Evolutionary conservation across 495 filamentous ascomycete species (phyloP).

Genomic region (Penicillium simplicissimum): DNA sequence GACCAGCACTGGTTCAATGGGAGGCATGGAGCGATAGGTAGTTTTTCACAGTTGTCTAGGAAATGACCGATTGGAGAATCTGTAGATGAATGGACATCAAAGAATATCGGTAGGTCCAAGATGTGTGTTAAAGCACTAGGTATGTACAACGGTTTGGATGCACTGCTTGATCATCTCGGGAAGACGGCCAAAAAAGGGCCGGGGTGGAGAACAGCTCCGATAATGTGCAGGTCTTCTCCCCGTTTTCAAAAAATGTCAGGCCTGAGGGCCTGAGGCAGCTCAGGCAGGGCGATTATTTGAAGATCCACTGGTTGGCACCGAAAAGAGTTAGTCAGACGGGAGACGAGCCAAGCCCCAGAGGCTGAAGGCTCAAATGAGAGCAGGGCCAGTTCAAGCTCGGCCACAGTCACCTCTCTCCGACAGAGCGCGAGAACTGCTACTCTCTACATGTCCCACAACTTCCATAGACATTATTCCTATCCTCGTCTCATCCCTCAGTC

Average conservation of each 20-base stretch:
- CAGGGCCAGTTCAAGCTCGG: not conserved
- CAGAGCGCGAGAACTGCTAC: not conserved
- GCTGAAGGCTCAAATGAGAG: conserved; percentile 1
- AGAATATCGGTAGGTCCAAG: no score
- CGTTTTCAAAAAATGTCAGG: not conserved
- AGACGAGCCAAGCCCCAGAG: not conserved
- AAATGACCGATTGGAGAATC: no score
- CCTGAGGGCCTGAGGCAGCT: no score
- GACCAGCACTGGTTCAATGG: no score
- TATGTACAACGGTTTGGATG: no score
- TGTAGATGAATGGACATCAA: no score
- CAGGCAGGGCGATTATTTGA: not conserved
- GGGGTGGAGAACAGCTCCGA: not conserved
- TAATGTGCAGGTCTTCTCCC: conserved; percentile 1
- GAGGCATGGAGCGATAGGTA: no score
- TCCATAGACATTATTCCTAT: not conserved
- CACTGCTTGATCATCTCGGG: not conserved
- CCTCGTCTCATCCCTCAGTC: not conserved
- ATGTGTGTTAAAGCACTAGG: no score
- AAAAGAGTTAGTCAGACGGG: not conserved
- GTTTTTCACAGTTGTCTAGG: no score
- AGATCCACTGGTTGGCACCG: conserved; percentile 1
- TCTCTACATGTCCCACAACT: not conserved
- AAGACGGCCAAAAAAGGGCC: not conserved
- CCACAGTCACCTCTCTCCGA: not conserved